These are phyloP conservation scores for Amphirosellinia nigrospora DNA, from an alignment of 495 filamentous ascomycete genomes.

Conservation along the genomic window DNA sequence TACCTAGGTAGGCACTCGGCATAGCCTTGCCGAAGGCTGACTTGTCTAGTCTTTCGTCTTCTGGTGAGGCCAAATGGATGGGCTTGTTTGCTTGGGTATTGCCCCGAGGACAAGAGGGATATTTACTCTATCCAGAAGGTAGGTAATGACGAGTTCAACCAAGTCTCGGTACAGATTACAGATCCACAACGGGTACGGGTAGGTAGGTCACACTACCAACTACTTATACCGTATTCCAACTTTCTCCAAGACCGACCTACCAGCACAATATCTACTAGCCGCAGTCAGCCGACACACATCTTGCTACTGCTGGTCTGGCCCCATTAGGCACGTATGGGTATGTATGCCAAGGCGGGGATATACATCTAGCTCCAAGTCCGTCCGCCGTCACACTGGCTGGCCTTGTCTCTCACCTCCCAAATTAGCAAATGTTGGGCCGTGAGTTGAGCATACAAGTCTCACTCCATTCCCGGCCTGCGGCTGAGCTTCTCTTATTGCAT, in stretches of 20 bases:
- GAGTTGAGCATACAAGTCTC: background rate
- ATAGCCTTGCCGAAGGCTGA: background rate
- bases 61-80: background rate
- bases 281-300: background rate
- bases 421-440: constrained; percentile 2
- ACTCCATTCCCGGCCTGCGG: constrained; percentile 2
- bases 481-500: constrained; percentile 92
- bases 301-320: background rate
- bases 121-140: background rate
- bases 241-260: background rate
- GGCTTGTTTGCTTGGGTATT: background rate
- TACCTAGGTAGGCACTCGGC: background rate
- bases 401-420: background rate
- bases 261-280: background rate
- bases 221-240: background rate
- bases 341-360: constrained; percentile 3
- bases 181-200: background rate
- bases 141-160: background rate
- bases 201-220: constrained; percentile 1
- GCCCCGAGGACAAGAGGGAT: background rate
- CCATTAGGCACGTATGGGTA: background rate
- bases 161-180: background rate
- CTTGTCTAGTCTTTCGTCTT: background rate
- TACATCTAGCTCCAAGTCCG: background rate
- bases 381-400: constrained; percentile 1